Conservation (phyloP, 805 yeast species). For the Starmerella sirachaensis region DNA sequence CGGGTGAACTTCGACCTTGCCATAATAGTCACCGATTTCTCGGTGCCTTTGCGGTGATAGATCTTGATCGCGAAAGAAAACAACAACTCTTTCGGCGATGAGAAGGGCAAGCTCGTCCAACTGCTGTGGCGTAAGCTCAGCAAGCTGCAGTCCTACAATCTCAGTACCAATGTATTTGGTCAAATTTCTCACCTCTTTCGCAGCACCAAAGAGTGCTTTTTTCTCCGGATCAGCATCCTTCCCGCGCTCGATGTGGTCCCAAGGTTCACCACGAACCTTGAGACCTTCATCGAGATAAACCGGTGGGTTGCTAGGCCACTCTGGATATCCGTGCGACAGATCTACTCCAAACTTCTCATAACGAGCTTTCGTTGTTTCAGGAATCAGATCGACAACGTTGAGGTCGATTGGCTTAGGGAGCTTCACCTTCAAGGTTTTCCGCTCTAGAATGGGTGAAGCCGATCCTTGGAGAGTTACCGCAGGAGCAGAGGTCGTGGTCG, state of each 20-base stretch:
- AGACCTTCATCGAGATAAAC: conserved; percentile 11
- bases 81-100: conserved; percentile 39
- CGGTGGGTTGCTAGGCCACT: conserved; percentile 13
- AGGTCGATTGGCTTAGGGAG: conserved; percentile 2
- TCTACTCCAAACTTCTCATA: conserved; percentile 10
- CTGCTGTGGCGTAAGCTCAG: conserved; percentile 34
- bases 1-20: conserved; percentile 35
- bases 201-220: conserved; percentile 33
- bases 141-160: conserved; percentile 37
- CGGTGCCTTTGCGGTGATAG: conserved; percentile 33
- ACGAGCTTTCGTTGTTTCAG: conserved; percentile 9
- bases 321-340: conserved; percentile 12
- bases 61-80: conserved; percentile 40
- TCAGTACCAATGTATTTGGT: conserved; percentile 43
- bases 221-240: conserved; percentile 14
- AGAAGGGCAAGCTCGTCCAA: conserved; percentile 38
- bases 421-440: not conserved
- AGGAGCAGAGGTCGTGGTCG: too few relatives aligned
- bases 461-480: too few relatives aligned
- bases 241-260: conserved; percentile 15
- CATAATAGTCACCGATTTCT: conserved; percentile 37
- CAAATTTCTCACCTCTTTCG: conserved; percentile 33
- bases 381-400: conserved; percentile 6
- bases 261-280: conserved; percentile 10
- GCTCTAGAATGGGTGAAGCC: too few relatives aligned